These are phyloP conservation scores for Fusarium heterosporum DNA, from an alignment of 2,329 filamentous ascomycete species.

Conservation along the genomic window DNA sequence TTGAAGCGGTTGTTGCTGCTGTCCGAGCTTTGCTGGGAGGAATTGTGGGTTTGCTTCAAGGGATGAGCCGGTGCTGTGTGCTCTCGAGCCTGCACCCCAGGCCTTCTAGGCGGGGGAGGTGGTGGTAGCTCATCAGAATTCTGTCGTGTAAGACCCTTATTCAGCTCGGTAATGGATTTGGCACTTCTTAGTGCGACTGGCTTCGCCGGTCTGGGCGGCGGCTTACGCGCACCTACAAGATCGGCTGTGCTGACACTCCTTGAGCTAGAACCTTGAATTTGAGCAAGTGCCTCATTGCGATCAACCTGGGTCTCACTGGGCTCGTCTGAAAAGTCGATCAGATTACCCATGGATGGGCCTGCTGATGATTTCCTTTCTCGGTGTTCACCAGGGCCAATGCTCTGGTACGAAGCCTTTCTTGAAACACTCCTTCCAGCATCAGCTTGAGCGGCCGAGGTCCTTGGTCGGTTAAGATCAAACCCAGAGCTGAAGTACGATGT, in stretches of 20 bases:
- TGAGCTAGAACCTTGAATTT: constrained; percentile 44
- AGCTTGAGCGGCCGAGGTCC: constrained; percentile 45
- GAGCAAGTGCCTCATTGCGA: constrained; percentile 50
- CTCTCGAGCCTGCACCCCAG: constrained; percentile 36
- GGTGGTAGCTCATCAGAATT: constrained; percentile 45
- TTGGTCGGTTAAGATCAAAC: constrained; percentile 49
- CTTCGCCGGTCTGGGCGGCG: constrained; percentile 67
- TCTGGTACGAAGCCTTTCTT: constrained; percentile 45
- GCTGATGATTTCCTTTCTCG: constrained; percentile 44
- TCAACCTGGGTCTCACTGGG: constrained; percentile 55
- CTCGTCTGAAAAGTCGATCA: constrained; percentile 72
- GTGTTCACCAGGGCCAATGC: constrained; percentile 36
- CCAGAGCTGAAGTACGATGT: constrained; percentile 81
- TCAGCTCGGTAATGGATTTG: constrained; percentile 49
- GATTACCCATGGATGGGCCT: constrained; percentile 63
- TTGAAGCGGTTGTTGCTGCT: constrained; percentile 36
- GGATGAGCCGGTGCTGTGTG: constrained; percentile 51
- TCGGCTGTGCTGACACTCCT: constrained; percentile 48
- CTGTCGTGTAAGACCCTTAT: constrained; percentile 39
- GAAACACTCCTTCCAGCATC: constrained; percentile 37
- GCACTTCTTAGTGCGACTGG: constrained; percentile 65
- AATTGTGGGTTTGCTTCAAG: constrained; percentile 56
- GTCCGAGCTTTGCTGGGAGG: constrained; percentile 50
- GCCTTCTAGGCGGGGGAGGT: constrained; percentile 53
- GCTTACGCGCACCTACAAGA: constrained; percentile 48